These are phyloP conservation scores for Dryadomyces quercivorus DNA, from an alignment of 2,329 filamentous ascomycete species.

Conservation along the genomic window DNA sequence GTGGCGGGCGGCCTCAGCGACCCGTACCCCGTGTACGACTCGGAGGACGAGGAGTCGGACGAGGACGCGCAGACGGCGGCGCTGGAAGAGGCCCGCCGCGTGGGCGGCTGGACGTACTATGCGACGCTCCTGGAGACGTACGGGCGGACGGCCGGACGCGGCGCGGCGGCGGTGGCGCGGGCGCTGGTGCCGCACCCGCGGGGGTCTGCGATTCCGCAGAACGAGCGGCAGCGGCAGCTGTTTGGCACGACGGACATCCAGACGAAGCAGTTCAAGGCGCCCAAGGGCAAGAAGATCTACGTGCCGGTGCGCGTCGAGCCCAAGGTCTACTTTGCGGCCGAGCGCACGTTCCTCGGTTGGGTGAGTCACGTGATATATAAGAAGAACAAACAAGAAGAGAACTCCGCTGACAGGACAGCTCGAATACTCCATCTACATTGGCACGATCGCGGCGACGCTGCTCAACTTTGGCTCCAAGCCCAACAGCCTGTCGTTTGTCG, in stretches of 20 bases:
- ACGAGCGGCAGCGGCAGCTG: constrained; percentile 39
- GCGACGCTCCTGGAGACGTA: constrained; percentile 42
- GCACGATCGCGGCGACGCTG: constrained; percentile 71
- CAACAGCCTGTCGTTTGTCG: constrained; percentile 47
- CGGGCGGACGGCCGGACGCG: constrained; percentile 27
- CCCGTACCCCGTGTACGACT: constrained; percentile 84
- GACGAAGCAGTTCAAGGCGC: constrained; percentile 54
- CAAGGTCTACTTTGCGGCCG: constrained; percentile 94
- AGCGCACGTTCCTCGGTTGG: constrained; percentile 93
- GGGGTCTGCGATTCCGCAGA: constrained; percentile 42
- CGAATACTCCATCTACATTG: constrained; percentile 91
- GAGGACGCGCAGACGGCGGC: constrained; percentile 34
- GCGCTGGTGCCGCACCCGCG: constrained; percentile 43
- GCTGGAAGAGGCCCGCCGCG: constrained; percentile 63
- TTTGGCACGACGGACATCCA: constrained; percentile 44
- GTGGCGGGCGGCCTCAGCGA: constrained; percentile 40
- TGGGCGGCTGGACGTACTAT: constrained; percentile 68
- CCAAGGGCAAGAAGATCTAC: constrained; percentile 82
- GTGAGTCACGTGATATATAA: constrained; percentile 33
- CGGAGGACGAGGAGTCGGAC: constrained; percentile 68
- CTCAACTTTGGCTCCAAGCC: constrained; percentile 64
- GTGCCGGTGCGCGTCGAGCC: constrained; percentile 93
- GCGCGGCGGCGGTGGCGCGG: constrained; percentile 31
- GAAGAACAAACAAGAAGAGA: too few relatives aligned
- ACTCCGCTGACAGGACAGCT: constrained; percentile 37